Percentiles rank a stretch among this genome's conserved stretches.
Conservation (phyloP, 2,329 filamentous ascomycete species). For the Colletotrichum incanum region DNA sequence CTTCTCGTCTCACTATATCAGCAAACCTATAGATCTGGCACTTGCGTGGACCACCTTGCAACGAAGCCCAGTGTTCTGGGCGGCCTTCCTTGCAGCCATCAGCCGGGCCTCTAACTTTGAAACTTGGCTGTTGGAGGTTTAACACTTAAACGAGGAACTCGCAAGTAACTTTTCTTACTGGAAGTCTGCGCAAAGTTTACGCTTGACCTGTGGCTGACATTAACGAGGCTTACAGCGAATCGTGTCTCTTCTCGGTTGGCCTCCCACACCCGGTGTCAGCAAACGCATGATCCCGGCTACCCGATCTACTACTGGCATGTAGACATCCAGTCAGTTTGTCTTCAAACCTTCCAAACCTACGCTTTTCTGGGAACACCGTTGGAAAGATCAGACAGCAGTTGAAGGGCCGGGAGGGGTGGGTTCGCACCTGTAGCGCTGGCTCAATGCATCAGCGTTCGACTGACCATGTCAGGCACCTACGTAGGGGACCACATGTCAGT, state of each 20-base stretch:
- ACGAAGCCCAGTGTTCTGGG: constrained; percentile 29
- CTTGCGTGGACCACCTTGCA: constrained; percentile 18
- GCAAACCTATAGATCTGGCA: constrained; percentile 2
- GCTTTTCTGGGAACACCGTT: constrained; percentile 27
- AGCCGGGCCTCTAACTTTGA: constrained; percentile 32
- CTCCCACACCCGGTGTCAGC: constrained; percentile 2
- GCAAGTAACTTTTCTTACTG: constrained; percentile 17
- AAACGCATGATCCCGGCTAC: constrained; percentile 18
- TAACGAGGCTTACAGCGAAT: constrained; percentile 10
- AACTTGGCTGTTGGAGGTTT: constrained; percentile 39
- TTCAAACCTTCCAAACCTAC: constrained; percentile 16
- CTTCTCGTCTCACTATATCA: constrained; percentile 4
- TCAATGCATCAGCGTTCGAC: constrained; percentile 25
- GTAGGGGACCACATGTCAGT: constrained; percentile 29
- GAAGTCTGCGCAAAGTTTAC: constrained; percentile 7
- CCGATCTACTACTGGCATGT: neutral
- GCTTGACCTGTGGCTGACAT: constrained; percentile 5
- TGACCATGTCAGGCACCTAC: constrained; percentile 20
- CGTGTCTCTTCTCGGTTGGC: constrained; percentile 12
- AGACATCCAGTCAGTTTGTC: constrained; percentile 20
- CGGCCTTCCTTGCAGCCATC: constrained; percentile 32
- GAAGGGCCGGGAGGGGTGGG: constrained; percentile 13
- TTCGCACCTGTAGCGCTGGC: constrained; percentile 14
- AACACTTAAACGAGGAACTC: constrained; percentile 26
- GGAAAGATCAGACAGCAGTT: constrained; percentile 38